Percentiles rank a stretch among this genome's conserved stretches.
Evolutionary conservation across 129 eudicot species (phyloP).

Genomic region (Chrysanthemum lavandulifolium): DNA sequence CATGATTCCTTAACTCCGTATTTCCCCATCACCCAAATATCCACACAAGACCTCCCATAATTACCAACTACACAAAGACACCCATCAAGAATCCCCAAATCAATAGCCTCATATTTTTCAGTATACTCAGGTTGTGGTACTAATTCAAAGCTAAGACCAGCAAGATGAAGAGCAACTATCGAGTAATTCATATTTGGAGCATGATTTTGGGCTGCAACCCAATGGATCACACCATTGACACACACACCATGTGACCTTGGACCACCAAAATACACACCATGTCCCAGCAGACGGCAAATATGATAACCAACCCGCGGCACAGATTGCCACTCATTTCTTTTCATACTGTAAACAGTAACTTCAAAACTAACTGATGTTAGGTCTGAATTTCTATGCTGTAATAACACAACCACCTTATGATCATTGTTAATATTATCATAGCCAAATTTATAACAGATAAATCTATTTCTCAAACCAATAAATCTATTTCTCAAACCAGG

Average conservation of each 20-base stretch:
- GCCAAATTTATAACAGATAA: neutral
- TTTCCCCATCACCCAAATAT: conserved; percentile 25
- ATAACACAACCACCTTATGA: neutral
- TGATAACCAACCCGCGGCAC: too few species aligned
- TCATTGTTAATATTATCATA: conserved; percentile 5
- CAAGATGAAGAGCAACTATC: conserved; percentile 24
- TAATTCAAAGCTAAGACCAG: conserved; percentile 3
- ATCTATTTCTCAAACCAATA: neutral
- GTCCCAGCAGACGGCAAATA: neutral
- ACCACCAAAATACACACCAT: neutral
- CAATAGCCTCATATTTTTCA: neutral
- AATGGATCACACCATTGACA: neutral
- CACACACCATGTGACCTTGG: neutral
- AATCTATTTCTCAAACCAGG: too few species aligned
- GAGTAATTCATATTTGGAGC: neutral
- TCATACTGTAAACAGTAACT: too few species aligned
- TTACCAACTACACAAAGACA: conserved; percentile 23
- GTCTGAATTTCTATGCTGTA: too few species aligned
- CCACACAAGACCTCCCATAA: conserved; percentile 13
- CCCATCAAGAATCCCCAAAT: conserved; percentile 19
- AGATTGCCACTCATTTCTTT: too few species aligned
- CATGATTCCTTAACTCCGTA: conserved; percentile 35
- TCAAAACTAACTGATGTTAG: too few species aligned
- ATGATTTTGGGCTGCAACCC: neutral
- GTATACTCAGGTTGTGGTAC: conserved; percentile 18